These are phyloP conservation scores for Ziziphus jujuba DNA, from an alignment of 306 rosid species.

Conservation along the genomic window DNA sequence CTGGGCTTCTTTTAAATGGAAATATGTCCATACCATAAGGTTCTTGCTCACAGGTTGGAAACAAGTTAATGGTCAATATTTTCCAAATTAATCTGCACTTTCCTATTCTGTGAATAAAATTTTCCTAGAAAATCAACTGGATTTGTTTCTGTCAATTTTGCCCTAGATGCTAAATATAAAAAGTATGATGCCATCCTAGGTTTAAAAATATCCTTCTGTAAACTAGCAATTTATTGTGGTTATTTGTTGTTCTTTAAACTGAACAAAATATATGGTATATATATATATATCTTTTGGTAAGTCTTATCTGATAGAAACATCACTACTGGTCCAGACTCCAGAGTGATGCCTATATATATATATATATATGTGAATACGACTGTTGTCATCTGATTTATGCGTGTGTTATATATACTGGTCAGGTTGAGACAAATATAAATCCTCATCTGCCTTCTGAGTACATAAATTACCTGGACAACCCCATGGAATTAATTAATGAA, in stretches of 20 bases:
- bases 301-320: background rate
- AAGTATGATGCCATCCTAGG: background rate
- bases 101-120: too few relatives aligned
- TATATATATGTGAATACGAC: background rate
- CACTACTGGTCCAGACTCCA: background rate
- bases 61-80: too few relatives aligned
- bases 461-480: slow-evolving; percentile 87
- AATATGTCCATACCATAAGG: too few relatives aligned
- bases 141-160: too few relatives aligned
- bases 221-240: background rate
- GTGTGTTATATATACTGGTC: slow-evolving; percentile 20
- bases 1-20: background rate
- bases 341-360: background rate
- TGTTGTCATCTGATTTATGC: background rate
- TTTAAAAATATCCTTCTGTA: background rate
- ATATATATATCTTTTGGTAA: background rate
- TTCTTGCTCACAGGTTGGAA: too few relatives aligned
- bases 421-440: slow-evolving; percentile 77
- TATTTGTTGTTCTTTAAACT: background rate
- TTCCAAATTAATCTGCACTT: too few relatives aligned
- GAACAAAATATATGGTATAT: background rate
- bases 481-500: slow-evolving; percentile 76
- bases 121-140: too few relatives aligned
- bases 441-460: slow-evolving; percentile 88
- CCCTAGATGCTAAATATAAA: too few relatives aligned